Evolutionary conservation across 129 eudicot species (phyloP).

Genomic region (Centrapalus pauciflorus): DNA sequence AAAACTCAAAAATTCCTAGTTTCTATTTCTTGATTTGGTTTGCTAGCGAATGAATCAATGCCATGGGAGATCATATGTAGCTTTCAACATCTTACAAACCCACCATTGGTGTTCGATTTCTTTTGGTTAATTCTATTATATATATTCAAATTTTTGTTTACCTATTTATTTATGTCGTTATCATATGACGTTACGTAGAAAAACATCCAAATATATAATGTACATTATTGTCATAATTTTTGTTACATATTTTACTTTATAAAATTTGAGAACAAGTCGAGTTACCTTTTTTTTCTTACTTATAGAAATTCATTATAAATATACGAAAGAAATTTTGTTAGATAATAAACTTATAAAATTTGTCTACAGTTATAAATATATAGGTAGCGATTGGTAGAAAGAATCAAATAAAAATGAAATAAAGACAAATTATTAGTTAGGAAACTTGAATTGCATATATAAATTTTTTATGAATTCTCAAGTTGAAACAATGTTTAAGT

Average conservation of each 20-base stretch:
- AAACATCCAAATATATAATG: conserved; percentile 3
- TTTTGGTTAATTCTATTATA: conserved; percentile 1
- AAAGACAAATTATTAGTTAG: too few species aligned
- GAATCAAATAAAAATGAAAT: too few species aligned
- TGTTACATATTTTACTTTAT: not conserved
- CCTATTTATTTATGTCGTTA: not conserved
- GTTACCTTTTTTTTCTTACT: too few species aligned
- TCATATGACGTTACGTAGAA: conserved; percentile 11
- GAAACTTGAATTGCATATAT: too few species aligned
- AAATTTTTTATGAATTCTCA: too few species aligned
- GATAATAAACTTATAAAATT: too few species aligned
- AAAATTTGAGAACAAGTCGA: not conserved
- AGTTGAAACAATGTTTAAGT: too few species aligned
- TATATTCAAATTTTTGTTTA: not conserved
- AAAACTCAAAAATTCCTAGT: not conserved
- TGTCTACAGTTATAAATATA: too few species aligned
- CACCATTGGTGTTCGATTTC: not conserved
- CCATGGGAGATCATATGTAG: not conserved
- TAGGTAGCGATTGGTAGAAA: too few species aligned
- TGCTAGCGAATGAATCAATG: conserved; percentile 3
- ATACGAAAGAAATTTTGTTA: too few species aligned
- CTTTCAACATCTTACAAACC: not conserved
- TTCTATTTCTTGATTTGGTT: not conserved
- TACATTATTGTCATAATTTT: not conserved
- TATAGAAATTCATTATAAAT: too few species aligned